Conservation (phyloP, 495 filamentous ascomycete genomes). For the Viridothelium virens region DNA sequence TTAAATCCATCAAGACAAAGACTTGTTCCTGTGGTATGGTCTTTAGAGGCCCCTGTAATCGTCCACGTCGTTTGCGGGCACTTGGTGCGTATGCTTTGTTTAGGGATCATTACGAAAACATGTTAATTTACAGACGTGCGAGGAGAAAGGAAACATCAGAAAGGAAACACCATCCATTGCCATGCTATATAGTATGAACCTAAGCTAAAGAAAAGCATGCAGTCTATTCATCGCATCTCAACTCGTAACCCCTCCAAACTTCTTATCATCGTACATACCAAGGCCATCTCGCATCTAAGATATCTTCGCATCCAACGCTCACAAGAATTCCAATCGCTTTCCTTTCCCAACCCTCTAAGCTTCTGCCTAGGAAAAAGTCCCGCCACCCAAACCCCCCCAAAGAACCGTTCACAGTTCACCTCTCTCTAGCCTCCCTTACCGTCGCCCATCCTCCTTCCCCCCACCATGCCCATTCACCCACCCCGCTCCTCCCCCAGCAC, state of each 20-base stretch:
- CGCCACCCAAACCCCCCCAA: not conserved
- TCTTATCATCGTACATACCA: conserved; percentile 1
- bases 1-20: conserved; percentile 3
- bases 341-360: too few relatives aligned
- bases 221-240: not conserved
- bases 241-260: not conserved
- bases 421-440: not conserved
- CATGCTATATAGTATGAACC: not conserved
- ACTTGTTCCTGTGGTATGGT: not conserved
- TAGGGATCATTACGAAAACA: not conserved
- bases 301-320: not conserved
- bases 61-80: not conserved
- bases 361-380: not conserved
- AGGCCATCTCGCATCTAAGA: not conserved
- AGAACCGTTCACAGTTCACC: not conserved
- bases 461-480: conserved; percentile 6
- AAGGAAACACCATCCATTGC: not conserved
- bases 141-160: not conserved
- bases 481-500: not conserved
- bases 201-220: not conserved
- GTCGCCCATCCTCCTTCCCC: not conserved
- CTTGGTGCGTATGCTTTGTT: too few relatives aligned
- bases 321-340: not conserved
- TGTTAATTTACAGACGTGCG: not conserved
- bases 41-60: not conserved